A percentile compares a stretch with the other conserved stretches of the same genome.
Conservation (phyloP, 2,329 filamentous ascomycete species). For the Aspergillus latus region DNA sequence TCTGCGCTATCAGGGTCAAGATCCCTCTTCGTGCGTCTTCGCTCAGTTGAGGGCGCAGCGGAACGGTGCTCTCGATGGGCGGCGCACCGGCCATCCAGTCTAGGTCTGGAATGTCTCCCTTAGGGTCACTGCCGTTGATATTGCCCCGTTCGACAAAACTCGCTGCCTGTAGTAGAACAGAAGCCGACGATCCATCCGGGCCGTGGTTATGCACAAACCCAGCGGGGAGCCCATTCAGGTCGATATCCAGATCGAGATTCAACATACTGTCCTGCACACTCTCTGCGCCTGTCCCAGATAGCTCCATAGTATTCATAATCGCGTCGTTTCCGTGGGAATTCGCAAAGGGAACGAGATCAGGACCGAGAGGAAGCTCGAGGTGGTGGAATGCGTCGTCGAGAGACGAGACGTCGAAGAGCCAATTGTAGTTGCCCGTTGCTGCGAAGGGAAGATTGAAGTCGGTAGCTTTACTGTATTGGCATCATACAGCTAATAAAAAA, state of each 20-base stretch:
- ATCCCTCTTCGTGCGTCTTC: slow-evolving; percentile 41
- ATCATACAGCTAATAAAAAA: no score
- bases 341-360: slow-evolving; percentile 26
- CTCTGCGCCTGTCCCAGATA: no score
- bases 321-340: slow-evolving; percentile 14
- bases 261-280: not conserved
- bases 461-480: slow-evolving; percentile 42
- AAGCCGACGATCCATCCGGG: slow-evolving; percentile 20
- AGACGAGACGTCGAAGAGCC: slow-evolving; percentile 54
- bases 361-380: slow-evolving; percentile 26
- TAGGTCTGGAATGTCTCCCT: slow-evolving; percentile 13
- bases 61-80: slow-evolving; percentile 10
- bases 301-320: no score
- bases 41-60: slow-evolving; percentile 25
- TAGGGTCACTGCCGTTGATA: not conserved
- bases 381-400: slow-evolving; percentile 39
- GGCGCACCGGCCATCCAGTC: slow-evolving; percentile 31
- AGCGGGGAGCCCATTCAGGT: not conserved
- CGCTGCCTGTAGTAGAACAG: slow-evolving; percentile 25
- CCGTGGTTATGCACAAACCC: not conserved
- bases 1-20: slow-evolving; percentile 53
- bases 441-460: slow-evolving; percentile 67
- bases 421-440: slow-evolving; percentile 62
- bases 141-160: slow-evolving; percentile 23
- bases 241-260: slow-evolving; percentile 1